These are phyloP conservation scores for Trichoderma simmonsii DNA, from an alignment of 2,329 filamentous ascomycete species.

Conservation along the genomic window DNA sequence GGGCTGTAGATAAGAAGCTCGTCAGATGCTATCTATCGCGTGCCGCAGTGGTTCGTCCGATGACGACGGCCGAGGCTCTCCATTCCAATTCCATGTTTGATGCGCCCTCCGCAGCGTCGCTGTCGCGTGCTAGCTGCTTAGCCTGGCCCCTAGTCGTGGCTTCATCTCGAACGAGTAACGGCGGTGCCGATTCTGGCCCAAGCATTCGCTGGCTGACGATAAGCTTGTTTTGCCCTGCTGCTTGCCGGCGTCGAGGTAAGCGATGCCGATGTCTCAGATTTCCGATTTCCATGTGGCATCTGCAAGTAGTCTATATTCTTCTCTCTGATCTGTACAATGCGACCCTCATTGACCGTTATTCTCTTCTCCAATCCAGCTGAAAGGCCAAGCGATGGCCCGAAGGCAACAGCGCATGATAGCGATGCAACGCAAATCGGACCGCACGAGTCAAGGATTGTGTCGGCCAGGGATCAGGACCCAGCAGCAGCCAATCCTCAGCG, in stretches of 20 bases:
- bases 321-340: neutral
- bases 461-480: neutral
- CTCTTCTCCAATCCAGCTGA: neutral
- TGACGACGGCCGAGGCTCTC: constrained; percentile 6
- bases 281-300: neutral
- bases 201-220: constrained; percentile 11
- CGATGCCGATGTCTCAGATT: neutral
- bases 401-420: neutral
- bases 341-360: neutral
- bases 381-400: neutral
- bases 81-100: neutral
- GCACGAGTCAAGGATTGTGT: neutral
- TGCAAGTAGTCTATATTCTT: neutral
- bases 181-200: constrained; percentile 1
- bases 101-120: neutral
- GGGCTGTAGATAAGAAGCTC: neutral
- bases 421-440: neutral
- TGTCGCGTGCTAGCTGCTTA: constrained; percentile 14
- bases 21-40: neutral
- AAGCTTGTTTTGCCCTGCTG: constrained; percentile 9
- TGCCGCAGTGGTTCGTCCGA: neutral
- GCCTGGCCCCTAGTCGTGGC: neutral
- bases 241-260: neutral
- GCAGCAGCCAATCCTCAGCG: constrained; percentile 6
- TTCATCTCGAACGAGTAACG: constrained; percentile 6